Evolutionary conservation across 78 protist genomes (phyloP).

Genomic region (Dictyostelium firmibasis): DNA sequence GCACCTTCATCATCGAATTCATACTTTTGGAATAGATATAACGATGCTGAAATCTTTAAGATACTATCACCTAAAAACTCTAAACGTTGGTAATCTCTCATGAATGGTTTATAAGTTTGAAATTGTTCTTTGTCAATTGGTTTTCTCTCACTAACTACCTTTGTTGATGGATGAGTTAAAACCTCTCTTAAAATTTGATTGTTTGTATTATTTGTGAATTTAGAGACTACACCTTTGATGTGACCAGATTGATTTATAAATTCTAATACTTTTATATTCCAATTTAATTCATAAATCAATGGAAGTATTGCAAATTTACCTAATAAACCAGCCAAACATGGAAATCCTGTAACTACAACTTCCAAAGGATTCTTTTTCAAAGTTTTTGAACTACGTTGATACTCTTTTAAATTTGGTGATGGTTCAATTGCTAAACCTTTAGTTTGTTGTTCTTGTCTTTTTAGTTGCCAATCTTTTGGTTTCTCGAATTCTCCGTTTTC

Average conservation of each 20-base stretch:
- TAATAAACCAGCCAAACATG: neutral
- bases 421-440: neutral
- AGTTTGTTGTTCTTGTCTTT: neutral
- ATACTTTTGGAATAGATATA: neutral
- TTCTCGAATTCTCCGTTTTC: constrained; percentile 15
- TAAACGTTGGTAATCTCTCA: constrained; percentile 25
- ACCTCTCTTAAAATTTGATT: neutral
- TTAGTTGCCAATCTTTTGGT: constrained; percentile 6
- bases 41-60: neutral
- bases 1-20: neutral
- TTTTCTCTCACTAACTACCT: neutral
- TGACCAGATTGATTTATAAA: neutral
- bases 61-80: constrained; percentile 60
- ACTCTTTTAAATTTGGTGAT: neutral
- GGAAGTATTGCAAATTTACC: constrained; percentile 14
- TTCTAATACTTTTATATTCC: neutral
- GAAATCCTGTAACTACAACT: neutral
- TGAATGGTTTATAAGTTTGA: neutral
- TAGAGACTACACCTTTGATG: neutral
- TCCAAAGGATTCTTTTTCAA: neutral
- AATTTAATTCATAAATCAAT: neutral
- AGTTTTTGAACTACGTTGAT: neutral
- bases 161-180: neutral
- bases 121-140: neutral
- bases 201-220: neutral